Percentiles rank a stretch among this genome's conserved stretches.
These are phyloP conservation scores for Aeschynomene evenia DNA, from an alignment of 306 rosid species.

Conservation along the genomic window DNA sequence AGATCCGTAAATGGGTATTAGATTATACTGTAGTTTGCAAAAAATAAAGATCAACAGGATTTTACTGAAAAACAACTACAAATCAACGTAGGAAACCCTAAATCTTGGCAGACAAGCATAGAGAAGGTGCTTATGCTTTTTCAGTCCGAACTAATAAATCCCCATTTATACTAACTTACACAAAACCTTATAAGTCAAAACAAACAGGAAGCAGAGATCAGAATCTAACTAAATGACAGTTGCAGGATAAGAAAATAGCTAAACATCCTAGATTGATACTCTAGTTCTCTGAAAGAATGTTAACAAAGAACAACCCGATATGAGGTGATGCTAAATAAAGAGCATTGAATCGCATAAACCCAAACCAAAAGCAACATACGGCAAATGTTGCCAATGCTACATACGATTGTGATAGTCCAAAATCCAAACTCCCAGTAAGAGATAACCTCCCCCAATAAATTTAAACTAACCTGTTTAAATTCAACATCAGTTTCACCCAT, in stretches of 20 bases:
- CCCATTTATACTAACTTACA: neutral
- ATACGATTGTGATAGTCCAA: conserved; percentile 18
- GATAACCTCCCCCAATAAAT: conserved; percentile 6
- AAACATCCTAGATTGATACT: conserved; percentile 4
- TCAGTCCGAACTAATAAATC: neutral
- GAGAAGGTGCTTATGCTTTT: neutral
- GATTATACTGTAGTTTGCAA: neutral
- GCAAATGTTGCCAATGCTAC: neutral
- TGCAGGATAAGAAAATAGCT: neutral
- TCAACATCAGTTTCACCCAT: conserved; percentile 58
- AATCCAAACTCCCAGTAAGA: conserved; percentile 7
- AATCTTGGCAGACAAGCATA: conserved; percentile 21
- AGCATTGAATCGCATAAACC: neutral
- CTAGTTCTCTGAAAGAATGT: conserved; percentile 13
- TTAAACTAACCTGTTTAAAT: conserved; percentile 61
- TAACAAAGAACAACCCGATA: neutral
- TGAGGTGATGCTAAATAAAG: neutral
- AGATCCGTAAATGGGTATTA: neutral
- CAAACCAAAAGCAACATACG: neutral
- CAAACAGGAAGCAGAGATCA: neutral
- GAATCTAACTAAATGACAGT: neutral
- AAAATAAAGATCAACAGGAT: neutral
- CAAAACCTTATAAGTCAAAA: neutral
- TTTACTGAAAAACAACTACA: neutral
- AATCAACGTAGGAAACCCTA: neutral